Conservation (phyloP, 805 yeast genomes). For the Candida quercuum region DNA sequence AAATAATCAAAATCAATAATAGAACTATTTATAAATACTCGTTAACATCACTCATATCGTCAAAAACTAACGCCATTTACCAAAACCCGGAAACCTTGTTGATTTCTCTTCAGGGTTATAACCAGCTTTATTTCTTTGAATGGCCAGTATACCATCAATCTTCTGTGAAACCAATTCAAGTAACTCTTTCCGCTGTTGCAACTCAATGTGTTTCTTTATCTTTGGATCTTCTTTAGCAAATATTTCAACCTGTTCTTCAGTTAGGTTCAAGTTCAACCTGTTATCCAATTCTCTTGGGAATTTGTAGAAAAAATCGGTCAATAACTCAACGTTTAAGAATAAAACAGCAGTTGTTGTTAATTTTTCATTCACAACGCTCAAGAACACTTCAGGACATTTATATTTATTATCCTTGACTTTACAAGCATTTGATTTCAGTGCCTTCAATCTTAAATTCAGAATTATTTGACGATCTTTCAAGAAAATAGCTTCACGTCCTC, state of each 20-base stretch:
- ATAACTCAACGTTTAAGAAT: slow-evolving; percentile 86
- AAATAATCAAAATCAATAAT: no score
- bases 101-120: background rate
- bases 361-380: slow-evolving; percentile 89
- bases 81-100: background rate
- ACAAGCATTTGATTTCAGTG: slow-evolving; percentile 73
- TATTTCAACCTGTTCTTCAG: slow-evolving; percentile 72
- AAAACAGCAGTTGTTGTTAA: slow-evolving; percentile 89
- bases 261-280: slow-evolving; percentile 56
- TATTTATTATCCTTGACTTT: slow-evolving; percentile 73
- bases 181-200: slow-evolving; percentile 88
- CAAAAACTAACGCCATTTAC: slow-evolving; percentile 3
- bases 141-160: slow-evolving; percentile 55
- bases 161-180: slow-evolving; percentile 78
- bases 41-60: no score
- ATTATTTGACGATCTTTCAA: slow-evolving; percentile 67
- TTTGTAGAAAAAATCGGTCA: slow-evolving; percentile 92
- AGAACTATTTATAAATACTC: no score
- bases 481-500: slow-evolving; percentile 83
- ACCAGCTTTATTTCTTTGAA: slow-evolving; percentile 23
- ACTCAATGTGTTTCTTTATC: slow-evolving; percentile 82
- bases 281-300: slow-evolving; percentile 91
- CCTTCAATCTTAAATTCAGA: slow-evolving; percentile 67
- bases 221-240: slow-evolving; percentile 92
- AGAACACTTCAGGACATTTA: slow-evolving; percentile 90